Base-by-base conservation (phyloP, 2,329 filamentous ascomycete species). In the Aspergillus intermedius region DNA sequence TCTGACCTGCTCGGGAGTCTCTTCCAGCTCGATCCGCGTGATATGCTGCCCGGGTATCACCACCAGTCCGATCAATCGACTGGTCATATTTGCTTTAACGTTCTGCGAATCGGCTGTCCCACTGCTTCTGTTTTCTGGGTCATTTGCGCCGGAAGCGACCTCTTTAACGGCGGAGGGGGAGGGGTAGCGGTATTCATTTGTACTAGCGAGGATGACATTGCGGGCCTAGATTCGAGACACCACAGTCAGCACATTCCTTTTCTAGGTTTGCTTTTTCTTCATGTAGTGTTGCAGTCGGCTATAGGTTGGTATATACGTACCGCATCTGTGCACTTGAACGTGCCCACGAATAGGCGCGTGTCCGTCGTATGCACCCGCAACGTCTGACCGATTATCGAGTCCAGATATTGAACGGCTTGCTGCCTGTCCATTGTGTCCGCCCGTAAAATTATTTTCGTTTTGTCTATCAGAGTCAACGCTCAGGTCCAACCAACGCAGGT, bases 281-380 rank as follows among this genome's bases (percentile, higher is more conserved):
- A n/a, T 35, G 6, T 7, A 17, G 19, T 41, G 5, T 13, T 23
- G 19, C 12, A 13, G 7, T 22, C 19, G 3, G 19, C 10, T 19
- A 19, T 13, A 22, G 39, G 39, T 4, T 6, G 21, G 44, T 19
- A 22, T 8, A 32, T 10, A 28, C 35, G 45, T 44, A 94, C 90
- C 51, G 86, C 83, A 74, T 98, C 93, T 25, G 91, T 96, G 74
- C 93, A 98, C 71, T 94, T 96, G 72, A 98, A 87, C 54, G 83
- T 79, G 17, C 93, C 93, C 48, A 90, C 82, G 68, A 97, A 98
- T 67, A 95, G 83, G 51, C 93, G 87, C 13, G 81, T 82, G 65
- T 97, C 91, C 4, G 83, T 87, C 12, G 86, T 88, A 59, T 87
- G 81, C 47, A 97, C 74, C 49, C 90, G 84, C 30, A 97, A 73